Evolutionary conservation across 2,329 filamentous ascomycete genomes (phyloP).

Genomic region (Botrytis deweyae): DNA sequence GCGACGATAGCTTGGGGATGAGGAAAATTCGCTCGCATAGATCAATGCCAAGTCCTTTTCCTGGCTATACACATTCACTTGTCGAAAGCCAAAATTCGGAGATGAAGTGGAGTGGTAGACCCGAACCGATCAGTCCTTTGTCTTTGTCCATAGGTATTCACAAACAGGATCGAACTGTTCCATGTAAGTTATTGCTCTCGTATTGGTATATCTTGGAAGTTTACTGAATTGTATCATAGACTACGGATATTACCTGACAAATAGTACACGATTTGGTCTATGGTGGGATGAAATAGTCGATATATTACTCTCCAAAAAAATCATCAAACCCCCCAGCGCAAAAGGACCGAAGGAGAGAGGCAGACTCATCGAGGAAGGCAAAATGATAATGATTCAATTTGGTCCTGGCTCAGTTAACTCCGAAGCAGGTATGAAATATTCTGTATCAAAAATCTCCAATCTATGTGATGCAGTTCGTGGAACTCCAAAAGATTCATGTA

Average conservation of each 20-base stretch:
- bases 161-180: background rate
- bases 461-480: background rate
- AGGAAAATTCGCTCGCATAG: background rate
- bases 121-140: background rate
- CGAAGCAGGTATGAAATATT: background rate
- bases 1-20: background rate
- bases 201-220: background rate
- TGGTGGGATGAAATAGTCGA: constrained; percentile 8
- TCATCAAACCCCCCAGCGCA: background rate
- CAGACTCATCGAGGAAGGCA: background rate
- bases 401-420: background rate
- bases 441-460: background rate
- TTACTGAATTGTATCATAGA: background rate
- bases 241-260: background rate
- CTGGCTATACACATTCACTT: background rate
- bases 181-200: background rate
- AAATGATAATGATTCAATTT: background rate
- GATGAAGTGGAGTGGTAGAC: background rate
- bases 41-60: background rate
- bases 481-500: background rate
- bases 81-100: background rate
- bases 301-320: background rate
- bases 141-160: background rate
- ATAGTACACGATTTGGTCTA: background rate
- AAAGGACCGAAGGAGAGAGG: background rate